Percentiles rank a stretch among this genome's conserved stretches.
Conservation (phyloP, 371 early-diverging fungal genomes). For the Neoconidiobolus thromboides region DNA sequence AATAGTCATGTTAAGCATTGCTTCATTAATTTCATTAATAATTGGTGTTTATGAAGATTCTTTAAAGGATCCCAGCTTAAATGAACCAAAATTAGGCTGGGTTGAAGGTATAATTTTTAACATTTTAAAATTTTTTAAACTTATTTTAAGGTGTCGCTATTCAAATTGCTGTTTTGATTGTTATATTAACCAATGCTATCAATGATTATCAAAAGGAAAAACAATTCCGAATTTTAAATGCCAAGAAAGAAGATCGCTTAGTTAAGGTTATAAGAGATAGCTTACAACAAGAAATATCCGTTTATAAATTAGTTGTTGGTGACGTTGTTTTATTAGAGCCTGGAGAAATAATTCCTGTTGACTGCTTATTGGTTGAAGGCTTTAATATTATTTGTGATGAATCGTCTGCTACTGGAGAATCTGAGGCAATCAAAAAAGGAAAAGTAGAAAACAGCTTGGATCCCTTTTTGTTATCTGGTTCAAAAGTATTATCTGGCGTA, state of each 20-base stretch:
- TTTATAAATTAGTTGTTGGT: constrained; percentile 71
- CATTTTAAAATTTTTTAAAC: constrained; percentile 6
- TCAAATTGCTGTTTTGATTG: constrained; percentile 70
- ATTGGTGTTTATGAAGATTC: constrained; percentile 54
- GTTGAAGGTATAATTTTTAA: constrained; percentile 11
- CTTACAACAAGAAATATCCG: constrained; percentile 56
- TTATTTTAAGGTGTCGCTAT: constrained; percentile 65
- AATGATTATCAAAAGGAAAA: constrained; percentile 92
- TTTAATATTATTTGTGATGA: constrained; percentile 79
- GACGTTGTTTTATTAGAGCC: constrained; percentile 81
- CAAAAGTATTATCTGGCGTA: constrained; percentile 76
- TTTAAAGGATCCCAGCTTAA: constrained; percentile 23
- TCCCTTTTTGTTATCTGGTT: constrained; percentile 77
- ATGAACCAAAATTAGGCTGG: constrained; percentile 46
- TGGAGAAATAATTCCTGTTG: constrained; percentile 85
- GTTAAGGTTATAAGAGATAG: constrained; percentile 57
- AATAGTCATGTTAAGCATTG: constrained; percentile 34
- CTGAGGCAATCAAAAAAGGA: constrained; percentile 60
- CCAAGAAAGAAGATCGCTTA: constrained; percentile 72
- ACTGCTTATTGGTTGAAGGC: constrained; percentile 60
- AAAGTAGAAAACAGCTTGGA: constrained; percentile 35
- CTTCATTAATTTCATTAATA: constrained; percentile 53
- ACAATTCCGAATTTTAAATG: constrained; percentile 82
- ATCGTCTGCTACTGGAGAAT: constrained; percentile 81
- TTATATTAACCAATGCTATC: constrained; percentile 78